These are phyloP conservation scores for Incumbomyces lentus DNA, from an alignment of 2,329 filamentous ascomycete species.

Conservation along the genomic window DNA sequence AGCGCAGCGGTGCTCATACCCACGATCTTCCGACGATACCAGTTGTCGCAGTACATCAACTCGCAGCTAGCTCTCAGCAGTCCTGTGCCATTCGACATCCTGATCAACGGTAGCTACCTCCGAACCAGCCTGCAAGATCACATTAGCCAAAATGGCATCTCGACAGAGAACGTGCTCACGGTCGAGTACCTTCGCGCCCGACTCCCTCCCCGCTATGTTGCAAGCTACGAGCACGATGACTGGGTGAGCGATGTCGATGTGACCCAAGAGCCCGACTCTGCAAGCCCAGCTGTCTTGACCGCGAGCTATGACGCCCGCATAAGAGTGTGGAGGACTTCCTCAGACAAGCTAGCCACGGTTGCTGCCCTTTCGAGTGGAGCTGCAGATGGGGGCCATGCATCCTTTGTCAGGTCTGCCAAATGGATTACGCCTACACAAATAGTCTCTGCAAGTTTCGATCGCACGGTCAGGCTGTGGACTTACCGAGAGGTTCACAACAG, in stretches of 20 bases:
- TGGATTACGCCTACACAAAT: conserved; percentile 71
- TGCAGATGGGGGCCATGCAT: conserved; percentile 61
- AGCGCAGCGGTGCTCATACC: conserved; percentile 48
- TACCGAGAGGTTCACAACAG: conserved; percentile 59
- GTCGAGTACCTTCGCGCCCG: conserved; percentile 90
- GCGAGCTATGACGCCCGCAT: conserved; percentile 84
- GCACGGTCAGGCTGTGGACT: conserved; percentile 81
- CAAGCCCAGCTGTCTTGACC: conserved; percentile 65
- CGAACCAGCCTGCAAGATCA: conserved; percentile 85
- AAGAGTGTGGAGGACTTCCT: conserved; percentile 80
- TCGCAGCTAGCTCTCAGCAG: conserved; percentile 47
- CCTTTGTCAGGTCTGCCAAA: conserved; percentile 69
- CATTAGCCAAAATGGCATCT: conserved; percentile 74
- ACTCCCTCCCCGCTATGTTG: conserved; percentile 77
- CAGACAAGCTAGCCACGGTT: conserved; percentile 43
- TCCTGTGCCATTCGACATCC: conserved; percentile 63
- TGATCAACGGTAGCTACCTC: conserved; percentile 87
- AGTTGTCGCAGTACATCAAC: conserved; percentile 54
- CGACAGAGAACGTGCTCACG: conserved; percentile 73
- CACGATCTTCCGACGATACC: conserved; percentile 45
- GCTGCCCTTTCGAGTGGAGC: conserved; percentile 63
- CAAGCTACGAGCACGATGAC: conserved; percentile 93
- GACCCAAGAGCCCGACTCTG: conserved; percentile 38
- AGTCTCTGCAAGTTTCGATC: conserved; percentile 73
- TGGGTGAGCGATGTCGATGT: conserved; percentile 88